Evolutionary conservation across 176 grass and related monocot genomes (phyloP).

Genomic region (Saccharum spontaneum): DNA sequence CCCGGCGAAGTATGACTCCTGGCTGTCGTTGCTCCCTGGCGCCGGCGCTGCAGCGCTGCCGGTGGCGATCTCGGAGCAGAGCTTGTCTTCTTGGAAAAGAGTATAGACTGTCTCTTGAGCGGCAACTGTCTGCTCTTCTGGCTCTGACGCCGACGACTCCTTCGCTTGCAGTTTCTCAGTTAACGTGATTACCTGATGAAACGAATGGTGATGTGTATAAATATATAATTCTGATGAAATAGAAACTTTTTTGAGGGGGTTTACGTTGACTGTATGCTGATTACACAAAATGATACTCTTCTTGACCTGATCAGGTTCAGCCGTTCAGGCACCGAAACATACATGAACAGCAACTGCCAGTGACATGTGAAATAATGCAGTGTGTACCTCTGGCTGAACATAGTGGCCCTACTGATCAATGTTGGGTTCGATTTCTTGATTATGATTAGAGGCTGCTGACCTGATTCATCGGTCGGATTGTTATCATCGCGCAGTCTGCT

Average conservation of each 20-base stretch:
- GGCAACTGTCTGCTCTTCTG: neutral
- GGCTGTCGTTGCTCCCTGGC: constrained; percentile 32
- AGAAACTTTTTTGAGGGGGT: neutral
- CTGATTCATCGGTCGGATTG: neutral
- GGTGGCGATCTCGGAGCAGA: constrained; percentile 18
- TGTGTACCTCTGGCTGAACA: neutral
- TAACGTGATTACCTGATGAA: constrained; percentile 55
- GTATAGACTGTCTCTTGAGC: neutral
- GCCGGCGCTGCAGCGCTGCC: neutral
- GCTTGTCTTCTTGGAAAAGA: constrained; percentile 35
- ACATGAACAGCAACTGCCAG: neutral
- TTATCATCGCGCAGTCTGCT: neutral
- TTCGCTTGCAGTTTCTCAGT: constrained; percentile 64
- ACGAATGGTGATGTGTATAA: neutral
- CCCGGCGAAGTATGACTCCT: constrained; percentile 51
- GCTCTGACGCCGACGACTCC: constrained; percentile 10
- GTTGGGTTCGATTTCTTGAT: neutral
- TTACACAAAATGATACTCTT: neutral
- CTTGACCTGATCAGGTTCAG: neutral
- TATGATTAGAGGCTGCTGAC: neutral
- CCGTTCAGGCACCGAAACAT: neutral
- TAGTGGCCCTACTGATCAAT: neutral
- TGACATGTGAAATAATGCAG: neutral
- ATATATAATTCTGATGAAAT: neutral
- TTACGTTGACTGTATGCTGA: neutral